Evolutionary conservation across 306 rosid genomes (phyloP), one percentile per base, ranked within the genome.

Genomic region (Acacia melanoxylon): DNA sequence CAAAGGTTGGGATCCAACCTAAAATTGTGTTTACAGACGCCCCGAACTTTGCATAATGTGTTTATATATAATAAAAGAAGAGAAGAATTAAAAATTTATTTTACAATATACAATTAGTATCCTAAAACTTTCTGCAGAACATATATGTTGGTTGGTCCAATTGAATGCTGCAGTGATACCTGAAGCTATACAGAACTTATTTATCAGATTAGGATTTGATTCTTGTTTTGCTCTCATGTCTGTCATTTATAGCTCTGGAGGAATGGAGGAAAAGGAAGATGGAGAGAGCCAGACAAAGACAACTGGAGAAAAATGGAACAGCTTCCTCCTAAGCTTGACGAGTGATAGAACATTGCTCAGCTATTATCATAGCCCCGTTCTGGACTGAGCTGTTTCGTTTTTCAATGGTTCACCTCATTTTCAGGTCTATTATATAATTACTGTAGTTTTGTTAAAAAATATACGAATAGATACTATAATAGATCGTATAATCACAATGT

Each of bases 261-360:
- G 99, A 95, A 85, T 95, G 99, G 99, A 91, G 99, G 58, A 93
- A 91, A 84, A 80, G 99, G 86, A 95, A 95, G 91, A 95, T 95
- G 92, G 99, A 93, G 78, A 87, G 99, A 68, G 99, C 97, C 33
- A 86, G 97, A 76, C 93, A 83, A 69, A 91, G 99, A 52, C 88
- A 91, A 85, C 74, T 89, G 75, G 98, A 85, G 90, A 95, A 89
- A 87, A 95, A 95, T 78, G 98, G 97, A 84, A 91, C 97, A 27
- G 54, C 68, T 49, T 67, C 87, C 4, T 83, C 94, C 78, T 86
- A 77, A 87, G 79, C 90, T 80, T 92, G 86, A 91, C 52, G 73
- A 49, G 35, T 25, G 67, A 24, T 25, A 4, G 78, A 72, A 75
- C 66, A 81, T 51, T 73, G 56, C 59, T 80, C 54, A 72, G 72